phyloP scores from a whole-genome alignment of 2,329 filamentous ascomycete genomes.

The Hypoxylon rubiginosum region DNA sequence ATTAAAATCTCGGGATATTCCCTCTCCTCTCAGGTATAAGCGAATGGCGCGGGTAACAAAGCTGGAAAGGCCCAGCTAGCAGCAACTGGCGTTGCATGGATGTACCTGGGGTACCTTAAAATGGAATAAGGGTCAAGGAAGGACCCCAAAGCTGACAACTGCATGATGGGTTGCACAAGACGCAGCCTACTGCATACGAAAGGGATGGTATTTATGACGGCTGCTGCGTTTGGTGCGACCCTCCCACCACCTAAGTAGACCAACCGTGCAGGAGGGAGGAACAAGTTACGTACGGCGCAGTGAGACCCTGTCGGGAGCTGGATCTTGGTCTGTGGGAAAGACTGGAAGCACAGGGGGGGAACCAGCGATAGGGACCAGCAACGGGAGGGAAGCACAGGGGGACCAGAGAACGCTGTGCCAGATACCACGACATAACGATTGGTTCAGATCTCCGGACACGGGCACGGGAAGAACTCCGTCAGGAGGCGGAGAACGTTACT shows the following conservation, averaged over 20 bases:
- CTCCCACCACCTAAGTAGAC: slow-evolving; percentile 31
- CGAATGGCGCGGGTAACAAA: slow-evolving; percentile 39
- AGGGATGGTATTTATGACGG: slow-evolving; percentile 44
- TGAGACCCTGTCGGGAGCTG: slow-evolving; percentile 45
- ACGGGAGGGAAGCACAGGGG: neutral
- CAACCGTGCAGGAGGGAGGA: slow-evolving; percentile 20
- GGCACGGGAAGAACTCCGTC: slow-evolving; percentile 37
- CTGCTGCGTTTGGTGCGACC: slow-evolving; percentile 44
- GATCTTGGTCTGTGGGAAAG: slow-evolving; percentile 43
- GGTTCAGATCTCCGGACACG: slow-evolving; percentile 41
- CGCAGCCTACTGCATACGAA: slow-evolving; percentile 44
- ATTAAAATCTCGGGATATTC: slow-evolving; percentile 25
- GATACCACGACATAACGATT: slow-evolving; percentile 44
- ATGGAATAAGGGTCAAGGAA: slow-evolving; percentile 37
- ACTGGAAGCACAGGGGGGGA: slow-evolving; percentile 9
- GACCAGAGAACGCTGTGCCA: slow-evolving; percentile 33
- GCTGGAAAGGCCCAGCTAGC: slow-evolving; percentile 19
- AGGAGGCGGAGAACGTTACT: slow-evolving; percentile 3
- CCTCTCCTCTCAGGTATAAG: slow-evolving; percentile 25
- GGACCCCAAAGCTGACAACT: slow-evolving; percentile 43
- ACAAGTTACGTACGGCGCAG: slow-evolving; percentile 31
- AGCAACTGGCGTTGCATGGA: slow-evolving; percentile 32
- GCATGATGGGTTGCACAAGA: slow-evolving; percentile 44
- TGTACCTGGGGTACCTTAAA: slow-evolving; percentile 37
- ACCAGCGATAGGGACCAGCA: too few relatives aligned